Evolutionary conservation across 1,284 basidiomycete species (phyloP), one percentile per base, ranked within the genome.

Genomic region (Irpex sp.): DNA sequence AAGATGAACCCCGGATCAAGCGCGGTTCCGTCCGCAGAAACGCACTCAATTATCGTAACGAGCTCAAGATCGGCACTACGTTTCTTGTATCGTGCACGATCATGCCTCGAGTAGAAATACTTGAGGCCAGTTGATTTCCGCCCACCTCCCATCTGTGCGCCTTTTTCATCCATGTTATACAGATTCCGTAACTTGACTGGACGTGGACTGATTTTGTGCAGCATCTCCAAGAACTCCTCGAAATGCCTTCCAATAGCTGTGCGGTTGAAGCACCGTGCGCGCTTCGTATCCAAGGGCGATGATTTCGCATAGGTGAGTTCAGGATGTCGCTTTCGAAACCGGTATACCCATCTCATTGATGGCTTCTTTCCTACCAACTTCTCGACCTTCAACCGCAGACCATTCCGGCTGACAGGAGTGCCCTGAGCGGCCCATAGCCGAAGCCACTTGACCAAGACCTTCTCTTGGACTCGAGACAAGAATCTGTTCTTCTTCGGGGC

Each of bases 111-210:
- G 9, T 72, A 57, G 52, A 72, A 69, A 44, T 63, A 72, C 57
- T 74, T 72, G 9, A 40, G 11, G 7, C 52, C 60, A 2, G 58
- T 61, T 8, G 26, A n/a, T 38, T 70, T 70, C 8, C 68, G 58
- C 2, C 73, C 69, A 26, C 73, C 71, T 19, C 75, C 75, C 11
- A 63, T 8, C 62, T 74, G 72, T 47, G 68, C 44, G 1, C 70
- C 73, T 55, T 72, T 73, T 62, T 76, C 70, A 62, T 76, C 71
- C 73, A 79, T 76, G 62, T 81, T 81, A 58, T 75, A 81, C 38
- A 77, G 64, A 59, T 81, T 78, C 52, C 75, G 67, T 47, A 68
- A 67, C 0, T 76, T 75, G 49, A 79, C 31, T 5, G 31, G 31
- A 3, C 4, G 77, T 7, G 31, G 51, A 44, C 58, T 59, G 38